Evolutionary conservation across 2,329 filamentous ascomycete species (phyloP), one percentile per base, ranked within the genome.

Genomic region (Neophaeococcomyces mojaviensis): DNA sequence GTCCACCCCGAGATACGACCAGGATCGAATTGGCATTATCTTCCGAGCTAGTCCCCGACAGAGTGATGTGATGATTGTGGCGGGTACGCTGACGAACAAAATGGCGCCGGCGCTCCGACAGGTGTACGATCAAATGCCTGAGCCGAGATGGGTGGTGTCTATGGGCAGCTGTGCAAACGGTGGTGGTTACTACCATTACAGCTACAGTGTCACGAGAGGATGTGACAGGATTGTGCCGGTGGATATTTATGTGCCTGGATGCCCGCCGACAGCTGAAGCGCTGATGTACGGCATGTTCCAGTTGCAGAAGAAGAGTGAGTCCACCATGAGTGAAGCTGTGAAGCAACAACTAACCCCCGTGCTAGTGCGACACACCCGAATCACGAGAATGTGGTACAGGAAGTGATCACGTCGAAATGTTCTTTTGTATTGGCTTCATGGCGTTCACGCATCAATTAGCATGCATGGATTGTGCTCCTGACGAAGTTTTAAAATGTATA

Each of bases 111-210:
- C 88, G 28, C 72, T 95, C 61, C 77, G 88, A 66, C 86, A 92
- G 69, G 84, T 94, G 51, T 95, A 95, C 71, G 88, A 95, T 67
- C 88, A 94, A 73, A 94, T 94, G 88, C 87, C 88, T 24, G 88
- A 94, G 26, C 88, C 88, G 15, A 77, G 84, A 61, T 94, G 87
- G 87, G 87, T 90, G 18, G 77, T 84, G 59, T 86, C 81, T 58
- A 90, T 90, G 86, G 86, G 86, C 10, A 86, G 81, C 60, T 90
- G 86, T 65, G 86, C 86, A 50, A 89, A 89, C 66, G 86, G 86
- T 42, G 86, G 86, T 51, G 86, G 86, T 44, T 90, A 90, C 70
- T 89, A 90, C 65, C 86, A 90, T 68, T 89, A 90, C 70, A 85
- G 81, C 66, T 90, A 90, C 69, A 79, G 74, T 55, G 85, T 88